Conservation (phyloP, 208 protist species). For the Trypanosoma caninum region DNA sequence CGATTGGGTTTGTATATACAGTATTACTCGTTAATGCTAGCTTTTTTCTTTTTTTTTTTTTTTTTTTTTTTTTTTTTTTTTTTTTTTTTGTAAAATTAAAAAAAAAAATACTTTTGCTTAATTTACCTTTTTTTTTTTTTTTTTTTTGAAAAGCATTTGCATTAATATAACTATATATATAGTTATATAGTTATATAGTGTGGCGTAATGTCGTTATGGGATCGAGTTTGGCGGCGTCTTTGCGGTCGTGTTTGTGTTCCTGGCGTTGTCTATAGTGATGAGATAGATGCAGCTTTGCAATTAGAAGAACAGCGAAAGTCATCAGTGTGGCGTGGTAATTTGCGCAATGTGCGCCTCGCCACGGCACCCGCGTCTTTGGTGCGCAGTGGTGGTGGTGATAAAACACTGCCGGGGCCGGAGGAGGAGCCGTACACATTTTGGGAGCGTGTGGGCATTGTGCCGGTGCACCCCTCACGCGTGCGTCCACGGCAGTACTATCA, state of each 20-base stretch:
- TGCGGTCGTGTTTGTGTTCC: conserved; percentile 35
- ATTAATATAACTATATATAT: no score
- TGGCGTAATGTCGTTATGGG: conserved; percentile 3
- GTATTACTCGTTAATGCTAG: neutral
- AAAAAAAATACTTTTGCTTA: no score
- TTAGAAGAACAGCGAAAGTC: conserved; percentile 29
- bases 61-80: conserved; percentile 21
- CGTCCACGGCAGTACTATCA: conserved; percentile 81
- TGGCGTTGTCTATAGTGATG: conserved; percentile 77
- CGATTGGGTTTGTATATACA: conserved; percentile 4
- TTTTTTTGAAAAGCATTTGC: neutral
- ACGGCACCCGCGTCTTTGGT: conserved; percentile 38
- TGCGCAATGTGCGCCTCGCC: conserved; percentile 68
- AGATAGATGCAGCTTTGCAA: conserved; percentile 27
- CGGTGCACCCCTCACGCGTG: conserved; percentile 79
- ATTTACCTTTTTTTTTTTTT: conserved; percentile 13
- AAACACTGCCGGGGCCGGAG: conserved; percentile 46
- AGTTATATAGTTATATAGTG: no score
- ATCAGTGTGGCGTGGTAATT: conserved; percentile 41
- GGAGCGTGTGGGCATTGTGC: conserved; percentile 78
- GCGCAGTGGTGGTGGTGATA: conserved; percentile 8
- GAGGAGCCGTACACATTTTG: conserved; percentile 86
- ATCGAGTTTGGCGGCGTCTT: conserved; percentile 34
- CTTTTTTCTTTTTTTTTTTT: conserved; percentile 14
- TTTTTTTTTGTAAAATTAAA: conserved; percentile 11